Evolutionary conservation across 2,329 filamentous ascomycete genomes (phyloP).

Genomic region (Sphaerulina populicola): DNA sequence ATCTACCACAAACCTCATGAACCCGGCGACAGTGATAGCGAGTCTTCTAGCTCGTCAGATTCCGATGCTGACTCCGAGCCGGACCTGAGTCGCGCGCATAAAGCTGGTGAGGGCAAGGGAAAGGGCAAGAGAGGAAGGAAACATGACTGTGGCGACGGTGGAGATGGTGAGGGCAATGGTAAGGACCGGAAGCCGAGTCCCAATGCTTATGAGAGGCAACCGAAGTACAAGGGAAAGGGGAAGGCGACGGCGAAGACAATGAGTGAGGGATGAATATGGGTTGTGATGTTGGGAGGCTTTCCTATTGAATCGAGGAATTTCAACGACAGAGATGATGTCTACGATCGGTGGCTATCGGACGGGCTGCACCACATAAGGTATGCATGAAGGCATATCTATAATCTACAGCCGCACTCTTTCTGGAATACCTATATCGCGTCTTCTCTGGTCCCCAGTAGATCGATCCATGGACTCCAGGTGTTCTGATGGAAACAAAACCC

Average conservation of each 20-base stretch:
- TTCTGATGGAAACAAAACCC: too few relatives aligned
- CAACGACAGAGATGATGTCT: neutral
- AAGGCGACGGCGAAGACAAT: constrained; percentile 16
- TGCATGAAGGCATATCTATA: neutral
- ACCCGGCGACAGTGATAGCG: constrained; percentile 72
- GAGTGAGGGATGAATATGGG: constrained; percentile 23
- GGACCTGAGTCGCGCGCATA: constrained; percentile 43
- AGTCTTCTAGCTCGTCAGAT: constrained; percentile 50
- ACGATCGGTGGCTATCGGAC: neutral
- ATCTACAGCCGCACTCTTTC: too few relatives aligned
- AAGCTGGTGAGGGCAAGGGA: constrained; percentile 34
- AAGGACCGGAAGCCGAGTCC: constrained; percentile 55
- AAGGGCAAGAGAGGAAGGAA: constrained; percentile 53
- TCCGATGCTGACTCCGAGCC: constrained; percentile 48
- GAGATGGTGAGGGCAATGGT: constrained; percentile 35
- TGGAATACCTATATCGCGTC: too few relatives aligned
- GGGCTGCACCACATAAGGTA: neutral
- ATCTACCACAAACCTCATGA: constrained; percentile 86
- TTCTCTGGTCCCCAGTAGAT: too few relatives aligned
- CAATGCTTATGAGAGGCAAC: constrained; percentile 74
- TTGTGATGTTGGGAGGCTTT: neutral
- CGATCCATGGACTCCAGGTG: too few relatives aligned
- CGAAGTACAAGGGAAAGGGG: constrained; percentile 39
- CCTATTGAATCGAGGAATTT: neutral
- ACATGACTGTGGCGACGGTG: constrained; percentile 50